Evolutionary conservation across 352 stramenopile species (phyloP).

Genomic region (Phytophthora cactorum): DNA sequence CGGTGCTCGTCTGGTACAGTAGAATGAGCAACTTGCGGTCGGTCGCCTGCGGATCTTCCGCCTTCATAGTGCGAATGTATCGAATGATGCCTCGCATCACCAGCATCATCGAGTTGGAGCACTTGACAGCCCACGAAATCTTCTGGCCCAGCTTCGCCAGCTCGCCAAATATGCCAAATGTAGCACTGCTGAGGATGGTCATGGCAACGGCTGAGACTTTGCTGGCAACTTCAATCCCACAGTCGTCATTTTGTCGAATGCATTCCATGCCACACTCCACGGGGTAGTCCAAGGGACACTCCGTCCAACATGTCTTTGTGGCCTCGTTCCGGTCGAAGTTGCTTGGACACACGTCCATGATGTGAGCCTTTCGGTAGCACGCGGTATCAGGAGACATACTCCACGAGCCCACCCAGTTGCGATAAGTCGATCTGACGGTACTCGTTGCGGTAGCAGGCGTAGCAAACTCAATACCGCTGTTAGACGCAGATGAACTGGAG

Average conservation of each 20-base stretch:
- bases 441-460: constrained; percentile 28
- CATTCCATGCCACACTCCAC: constrained; percentile 65
- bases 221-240: constrained; percentile 47
- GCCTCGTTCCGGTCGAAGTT: constrained; percentile 58
- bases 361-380: constrained; percentile 41
- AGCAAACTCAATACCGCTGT: constrained; percentile 1
- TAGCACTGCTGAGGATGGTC: constrained; percentile 44
- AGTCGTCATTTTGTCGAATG: constrained; percentile 48
- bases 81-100: constrained; percentile 34
- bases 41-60: constrained; percentile 29
- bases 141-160: constrained; percentile 35
- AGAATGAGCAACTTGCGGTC: constrained; percentile 27
- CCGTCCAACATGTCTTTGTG: constrained; percentile 58
- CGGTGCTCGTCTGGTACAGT: constrained; percentile 36
- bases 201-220: constrained; percentile 52
- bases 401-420: constrained; percentile 53
- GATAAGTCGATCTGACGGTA: constrained; percentile 29
- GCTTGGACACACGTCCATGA: constrained; percentile 40
- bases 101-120: constrained; percentile 33
- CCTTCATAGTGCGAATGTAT: constrained; percentile 38
- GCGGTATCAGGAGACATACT: constrained; percentile 27
- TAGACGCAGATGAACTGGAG: neutral
- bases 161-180: constrained; percentile 46
- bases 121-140: constrained; percentile 30
- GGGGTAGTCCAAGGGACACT: constrained; percentile 64